Base-by-base conservation (phyloP, 352 stramenopile genomes). In the Pythium coloratum region DNA sequence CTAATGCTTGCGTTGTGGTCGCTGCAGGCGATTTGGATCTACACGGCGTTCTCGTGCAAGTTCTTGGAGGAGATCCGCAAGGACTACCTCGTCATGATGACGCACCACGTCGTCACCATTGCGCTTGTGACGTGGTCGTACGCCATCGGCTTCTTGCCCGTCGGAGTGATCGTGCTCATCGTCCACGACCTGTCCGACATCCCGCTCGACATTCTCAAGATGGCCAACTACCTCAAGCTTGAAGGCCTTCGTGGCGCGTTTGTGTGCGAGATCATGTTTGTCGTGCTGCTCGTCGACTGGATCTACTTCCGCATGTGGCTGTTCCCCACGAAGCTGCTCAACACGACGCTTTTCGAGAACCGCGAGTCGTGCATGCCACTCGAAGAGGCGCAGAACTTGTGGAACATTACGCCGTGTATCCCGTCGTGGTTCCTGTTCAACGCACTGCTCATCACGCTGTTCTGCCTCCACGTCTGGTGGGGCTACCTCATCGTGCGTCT, bases 11-110 rank as follows among this genome's bases (percentile, higher is more conserved):
- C 46, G 9, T 20, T 55, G 26, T 3, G 3, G 3, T 18, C 32
- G 2, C 13, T 56, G 13, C 54, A 94, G 86, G 87, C 85, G 16
- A 94, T 96, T 66, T 96, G 85, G 83, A 92, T 95, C 66, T 95
- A 92, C 74, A 95, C 86, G 20, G 89, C 85, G 28, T 96, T 96
- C 62, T 94, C 85, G 65, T 95, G 87, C 72, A 92, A 94, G 64
- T 96, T 92, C 65, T 62, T 96, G 34, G 89, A 96, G 68, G 87
- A 94, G 67, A 88, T 92, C 56, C 85, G 86, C 55, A 95, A 95
- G 73, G 89, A 96, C 60, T 95, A 95, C 73, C 68, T 95, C 51
- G 88, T 95, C 28, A 96, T 96, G 88, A 96, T 96, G 88, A 87
- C 87, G 2, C 88, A 96, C 73, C 88, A 96, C 68, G 80, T 94